Percentiles rank a stretch among this genome's conserved stretches.
Evolutionary conservation across 1,284 basidiomycete species (phyloP).

Genomic region (Cutaneotrichosporon sp.): DNA sequence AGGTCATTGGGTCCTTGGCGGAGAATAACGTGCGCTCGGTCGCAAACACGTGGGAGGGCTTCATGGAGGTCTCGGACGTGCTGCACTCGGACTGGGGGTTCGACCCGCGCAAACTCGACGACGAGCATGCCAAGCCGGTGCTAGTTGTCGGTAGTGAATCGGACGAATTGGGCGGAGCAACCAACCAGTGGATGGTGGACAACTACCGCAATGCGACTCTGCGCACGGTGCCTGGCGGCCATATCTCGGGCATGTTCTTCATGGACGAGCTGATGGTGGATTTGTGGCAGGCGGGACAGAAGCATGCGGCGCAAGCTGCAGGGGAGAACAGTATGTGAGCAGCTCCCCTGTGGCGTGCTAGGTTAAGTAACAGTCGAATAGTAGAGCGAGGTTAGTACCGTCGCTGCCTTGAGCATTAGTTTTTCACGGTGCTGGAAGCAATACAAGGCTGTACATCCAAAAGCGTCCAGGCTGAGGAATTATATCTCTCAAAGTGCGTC

Average conservation of each 20-base stretch:
- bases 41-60: slow-evolving; percentile 54
- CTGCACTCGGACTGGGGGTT: slow-evolving; percentile 58
- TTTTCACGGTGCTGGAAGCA: no score
- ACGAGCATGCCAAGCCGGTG: slow-evolving; percentile 52
- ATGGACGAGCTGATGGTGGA: slow-evolving; percentile 50
- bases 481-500: no score
- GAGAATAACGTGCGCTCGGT: slow-evolving; percentile 53
- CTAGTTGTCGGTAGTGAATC: slow-evolving; percentile 50
- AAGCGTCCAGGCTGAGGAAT: no score
- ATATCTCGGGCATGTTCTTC: slow-evolving; percentile 51
- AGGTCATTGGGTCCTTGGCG: slow-evolving; percentile 51
- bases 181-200: slow-evolving; percentile 53
- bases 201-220: slow-evolving; percentile 50
- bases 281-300: neutral
- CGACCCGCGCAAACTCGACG: slow-evolving; percentile 50
- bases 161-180: slow-evolving; percentile 50
- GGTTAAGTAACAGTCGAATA: no score
- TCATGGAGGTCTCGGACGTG: slow-evolving; percentile 51
- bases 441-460: no score
- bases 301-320: no score
- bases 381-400: no score
- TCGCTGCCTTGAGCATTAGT: no score
- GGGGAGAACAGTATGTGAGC: no score
- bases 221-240: slow-evolving; percentile 52
- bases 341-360: no score